phyloP scores from a whole-genome alignment of 1,284 basidiomycete genomes.

The Ceraceosorus guamensis region DNA sequence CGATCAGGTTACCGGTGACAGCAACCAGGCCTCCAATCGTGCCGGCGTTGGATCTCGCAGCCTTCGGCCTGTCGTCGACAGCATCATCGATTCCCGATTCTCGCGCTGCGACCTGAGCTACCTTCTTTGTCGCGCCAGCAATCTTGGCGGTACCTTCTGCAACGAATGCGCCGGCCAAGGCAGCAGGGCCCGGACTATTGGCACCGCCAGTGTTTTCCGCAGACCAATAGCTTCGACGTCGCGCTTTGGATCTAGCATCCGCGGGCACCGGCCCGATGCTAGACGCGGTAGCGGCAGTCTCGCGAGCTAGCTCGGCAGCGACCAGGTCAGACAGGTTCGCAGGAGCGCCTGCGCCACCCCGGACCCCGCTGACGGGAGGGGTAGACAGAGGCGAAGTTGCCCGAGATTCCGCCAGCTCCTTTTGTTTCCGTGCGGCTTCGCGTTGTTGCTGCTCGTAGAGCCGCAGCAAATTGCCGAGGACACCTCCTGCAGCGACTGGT shows the following conservation, averaged over 20 bases:
- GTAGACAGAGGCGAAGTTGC: conserved; percentile 23
- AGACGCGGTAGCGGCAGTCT: not conserved
- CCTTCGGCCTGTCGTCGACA: conserved; percentile 53
- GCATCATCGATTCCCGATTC: conserved; percentile 37
- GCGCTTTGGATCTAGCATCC: not conserved
- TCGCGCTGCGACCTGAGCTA: conserved; percentile 31
- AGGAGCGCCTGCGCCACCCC: too few species aligned
- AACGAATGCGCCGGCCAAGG: not conserved
- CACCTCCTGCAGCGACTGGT: conserved; percentile 32
- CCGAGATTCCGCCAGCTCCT: conserved; percentile 6
- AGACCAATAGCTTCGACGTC: not conserved
- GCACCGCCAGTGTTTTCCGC: not conserved
- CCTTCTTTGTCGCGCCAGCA: conserved; percentile 12
- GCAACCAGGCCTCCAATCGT: conserved; percentile 68
- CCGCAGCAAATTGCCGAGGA: conserved; percentile 43
- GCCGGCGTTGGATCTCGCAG: conserved; percentile 58
- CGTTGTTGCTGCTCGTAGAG: conserved; percentile 44
- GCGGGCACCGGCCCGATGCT: too few species aligned
- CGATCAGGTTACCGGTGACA: conserved; percentile 58
- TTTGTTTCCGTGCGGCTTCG: conserved; percentile 8
- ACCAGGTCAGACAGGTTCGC: conserved; percentile 4
- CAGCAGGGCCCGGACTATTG: not conserved
- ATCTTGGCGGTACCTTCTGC: not conserved
- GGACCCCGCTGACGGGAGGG: conserved; percentile 9
- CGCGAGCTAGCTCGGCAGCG: not conserved